Evolutionary conservation across 129 eudicot species (phyloP), one percentile per base, ranked within the genome.

Genomic region (Solidago caesia): DNA sequence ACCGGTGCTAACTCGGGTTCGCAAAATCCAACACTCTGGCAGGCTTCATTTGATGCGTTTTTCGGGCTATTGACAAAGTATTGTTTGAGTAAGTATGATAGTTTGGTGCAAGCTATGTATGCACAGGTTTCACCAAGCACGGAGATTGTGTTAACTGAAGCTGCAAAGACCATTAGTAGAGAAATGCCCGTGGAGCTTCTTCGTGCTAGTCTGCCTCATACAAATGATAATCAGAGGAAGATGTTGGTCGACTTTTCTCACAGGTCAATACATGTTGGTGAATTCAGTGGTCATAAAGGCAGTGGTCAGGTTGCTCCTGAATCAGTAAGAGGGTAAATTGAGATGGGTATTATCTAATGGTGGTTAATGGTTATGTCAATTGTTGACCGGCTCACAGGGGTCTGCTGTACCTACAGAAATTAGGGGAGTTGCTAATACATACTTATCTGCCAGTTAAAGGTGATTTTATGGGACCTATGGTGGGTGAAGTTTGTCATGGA

Each of bases 111-210:
- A 66, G 87, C 95, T 8, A 66, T 91, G 80, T 60, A 79, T 61
- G 66, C 86, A 21, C 94, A 85, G 81, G 76, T 77, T 42, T 68
- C 65, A 62, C 79, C 88, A 10, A 83, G 68, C 44, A 57, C 86
- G 5, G 97, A 80, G 26, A 64, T 81, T 6, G 86, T 79, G 7
- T 80, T 87, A 56, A 49, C 92, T 2, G 96, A 89, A 82, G 96
- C 90, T 66, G 85, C 92, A 27, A 87, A 83, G 76, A 86, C 89
- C 67, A 82, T 91, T 58, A 83, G 84, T 55, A 78, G 88, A 60
- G 97, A 91, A 74, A 95, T 95, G 99, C 99, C 99, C 0, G 96
- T 91, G 74, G 99, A 95, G 68, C 92, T 95, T 68, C 82, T 95
- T 26, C 90, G 92, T 46, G 92, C 97, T 43, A 91, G 99, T 83